phyloP scores from a whole-genome alignment of 139 green algal species.

The Coelastrella sp. region DNA sequence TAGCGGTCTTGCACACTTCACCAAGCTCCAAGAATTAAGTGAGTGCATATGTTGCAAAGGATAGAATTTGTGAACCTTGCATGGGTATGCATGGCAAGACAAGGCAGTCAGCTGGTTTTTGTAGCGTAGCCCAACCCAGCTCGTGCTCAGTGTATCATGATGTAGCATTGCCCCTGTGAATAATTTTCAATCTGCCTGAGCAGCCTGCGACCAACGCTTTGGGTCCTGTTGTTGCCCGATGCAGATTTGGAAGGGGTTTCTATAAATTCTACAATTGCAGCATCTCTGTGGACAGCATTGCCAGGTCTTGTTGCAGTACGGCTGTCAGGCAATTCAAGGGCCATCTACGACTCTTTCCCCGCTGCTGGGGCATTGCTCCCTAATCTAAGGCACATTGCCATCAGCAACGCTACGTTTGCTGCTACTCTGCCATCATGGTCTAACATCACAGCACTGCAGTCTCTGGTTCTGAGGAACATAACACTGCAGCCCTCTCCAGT shows the following conservation, averaged over 20 bases:
- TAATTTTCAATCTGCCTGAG: too few species aligned
- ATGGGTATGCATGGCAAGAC: too few species aligned
- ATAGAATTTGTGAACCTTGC: too few species aligned
- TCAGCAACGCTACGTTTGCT: not conserved
- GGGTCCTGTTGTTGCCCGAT: not conserved
- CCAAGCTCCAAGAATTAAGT: not conserved
- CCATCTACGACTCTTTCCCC: not conserved
- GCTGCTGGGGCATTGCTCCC: not conserved
- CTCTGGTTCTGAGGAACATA: not conserved
- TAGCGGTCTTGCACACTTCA: not conserved
- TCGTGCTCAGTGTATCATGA: too few species aligned
- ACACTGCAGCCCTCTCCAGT: not conserved
- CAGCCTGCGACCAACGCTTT: too few species aligned
- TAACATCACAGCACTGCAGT: not conserved
- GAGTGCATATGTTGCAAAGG: too few species aligned
- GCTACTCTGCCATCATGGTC: not conserved
- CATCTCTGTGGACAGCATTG: not conserved
- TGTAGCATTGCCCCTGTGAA: too few species aligned
- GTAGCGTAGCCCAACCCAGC: too few species aligned
- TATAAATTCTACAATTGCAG: not conserved
- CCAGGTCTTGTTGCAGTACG: not conserved
- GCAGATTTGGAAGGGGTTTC: not conserved
- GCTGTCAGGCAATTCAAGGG: not conserved
- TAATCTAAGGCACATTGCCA: not conserved
- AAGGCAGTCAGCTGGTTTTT: too few species aligned